Conservation (phyloP, 768 basidiomycete genomes). For the Dacryopinax primogenitus region DNA sequence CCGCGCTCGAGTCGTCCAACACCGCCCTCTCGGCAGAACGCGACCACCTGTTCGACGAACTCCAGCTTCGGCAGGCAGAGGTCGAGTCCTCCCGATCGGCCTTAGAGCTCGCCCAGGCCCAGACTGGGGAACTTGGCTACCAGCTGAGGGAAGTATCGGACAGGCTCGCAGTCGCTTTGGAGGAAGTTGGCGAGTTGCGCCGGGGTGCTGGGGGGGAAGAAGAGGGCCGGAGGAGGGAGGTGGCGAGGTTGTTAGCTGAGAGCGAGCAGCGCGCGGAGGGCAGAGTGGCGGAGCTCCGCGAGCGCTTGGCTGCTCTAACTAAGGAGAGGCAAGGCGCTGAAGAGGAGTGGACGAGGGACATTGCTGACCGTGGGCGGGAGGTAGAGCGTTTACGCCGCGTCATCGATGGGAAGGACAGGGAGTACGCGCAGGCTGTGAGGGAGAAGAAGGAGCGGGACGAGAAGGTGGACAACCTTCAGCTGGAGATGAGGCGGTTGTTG, state of each 20-base stretch:
- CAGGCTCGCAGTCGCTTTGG: conserved; percentile 52
- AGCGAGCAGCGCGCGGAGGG: conserved; percentile 66
- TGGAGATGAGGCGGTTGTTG: conserved; percentile 35
- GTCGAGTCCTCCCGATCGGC: conserved; percentile 69
- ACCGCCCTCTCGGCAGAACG: conserved; percentile 61
- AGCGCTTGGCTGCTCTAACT: conserved; percentile 51
- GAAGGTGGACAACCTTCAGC: conserved; percentile 35
- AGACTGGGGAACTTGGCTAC: conserved; percentile 73
- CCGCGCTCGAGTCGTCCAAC: conserved; percentile 57
- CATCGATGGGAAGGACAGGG: conserved; percentile 47
- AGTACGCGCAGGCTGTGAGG: conserved; percentile 43
- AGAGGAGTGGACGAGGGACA: conserved; percentile 75
- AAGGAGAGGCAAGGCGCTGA: conserved; percentile 78
- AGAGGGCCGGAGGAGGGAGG: conserved; percentile 59
- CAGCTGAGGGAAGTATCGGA: conserved; percentile 73
- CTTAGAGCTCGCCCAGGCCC: conserved; percentile 59
- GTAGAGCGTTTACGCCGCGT: conserved; percentile 54
- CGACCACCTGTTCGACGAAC: conserved; percentile 66
- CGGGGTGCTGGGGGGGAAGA: conserved; percentile 53
- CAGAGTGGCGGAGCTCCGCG: conserved; percentile 57
- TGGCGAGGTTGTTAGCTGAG: conserved; percentile 59
- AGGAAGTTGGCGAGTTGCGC: conserved; percentile 48
- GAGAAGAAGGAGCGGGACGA: conserved; percentile 36
- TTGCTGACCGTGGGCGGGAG: conserved; percentile 65
- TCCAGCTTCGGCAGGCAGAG: conserved; percentile 82